Base-by-base conservation (phyloP, 2,329 filamentous ascomycete genomes). In the Nannizzia gypsea region DNA sequence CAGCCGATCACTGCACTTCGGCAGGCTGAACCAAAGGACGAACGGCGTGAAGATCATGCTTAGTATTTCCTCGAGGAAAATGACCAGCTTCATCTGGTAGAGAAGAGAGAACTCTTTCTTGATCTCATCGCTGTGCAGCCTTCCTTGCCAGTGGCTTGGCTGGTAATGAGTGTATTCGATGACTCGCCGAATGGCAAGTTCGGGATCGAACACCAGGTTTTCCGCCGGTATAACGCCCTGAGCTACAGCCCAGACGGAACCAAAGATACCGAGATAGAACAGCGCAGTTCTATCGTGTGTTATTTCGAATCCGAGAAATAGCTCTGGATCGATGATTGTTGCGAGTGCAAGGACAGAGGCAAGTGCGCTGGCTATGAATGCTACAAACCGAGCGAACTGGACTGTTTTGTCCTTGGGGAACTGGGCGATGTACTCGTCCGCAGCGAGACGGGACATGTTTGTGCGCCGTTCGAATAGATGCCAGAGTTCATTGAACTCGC, bases 341-440 rank as follows among this genome's bases (percentile, higher is more conserved):
- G 88, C 87, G 17, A 95, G 78, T 3, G 88, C 88, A 31, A 99
- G 80, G 3, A 99, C 88, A 2, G 90, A 90, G 3, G 89, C 87
- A 38, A 97, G 80, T 0, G 92, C 89, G 5, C 93, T 91, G 6
- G 89, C 83, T 63, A 97, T 81, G 67, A 99, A 96, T 1, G 90
- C 86, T 31, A 96, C 81, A 55, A 95, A 95, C 44, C 87, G 83
- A 9, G 88, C 88, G 38, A 92, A 71, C 66, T 95, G 90, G 63
- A 93, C 87, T 0, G 86, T 93, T 74, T 96, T 95, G 69, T 91
- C 86, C 71, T 97, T 97, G 0, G 93, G 93, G 63, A 99, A 99
- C 65, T 97, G 92, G 64, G 96, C 90, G 26, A 99, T 81, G 68
- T 99, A 99, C 55, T 90, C 84, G 36, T 87, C 90, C 1, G 93